Evolutionary conservation across 169 alveolate genomes (phyloP), one percentile per base, ranked within the genome.

Genomic region (Babesia bigemina): DNA sequence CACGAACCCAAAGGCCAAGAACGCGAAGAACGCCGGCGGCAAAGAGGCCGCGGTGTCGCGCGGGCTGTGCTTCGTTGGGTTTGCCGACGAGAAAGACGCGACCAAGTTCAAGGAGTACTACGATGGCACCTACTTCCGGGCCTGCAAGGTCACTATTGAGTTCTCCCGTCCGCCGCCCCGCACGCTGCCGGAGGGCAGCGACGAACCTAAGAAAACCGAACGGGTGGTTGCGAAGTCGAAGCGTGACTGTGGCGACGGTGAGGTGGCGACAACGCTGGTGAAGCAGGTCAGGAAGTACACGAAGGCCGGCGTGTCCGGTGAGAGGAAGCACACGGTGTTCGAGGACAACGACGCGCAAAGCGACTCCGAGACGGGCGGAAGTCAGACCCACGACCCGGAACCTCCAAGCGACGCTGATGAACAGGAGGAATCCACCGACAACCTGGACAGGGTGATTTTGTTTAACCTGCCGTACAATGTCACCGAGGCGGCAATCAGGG

Each of bases 391-490:
- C 2, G 12, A 16, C 8, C 22, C 28, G 2, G 66, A 50, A n/a
- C 21, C 42, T 16, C 65, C 67, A 33, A 60, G 33, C 44, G 86
- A 75, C 19, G 61, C 11, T 0, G 36, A 13, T 21, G 63, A 45
- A n/a, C 11, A n/a, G 17, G 50, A 16, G 17, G 50, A 45, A 10
- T 33, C 39, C 6, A 71, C 45, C 57, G 82, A 70, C 60, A 87
- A 61, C 52, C 70, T 87, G 55, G 90, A 88, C 42, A 88, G 97
- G 69, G 79, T 95, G 52, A 77, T 94, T 63, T 55, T 94, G 42
- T 84, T 92, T 86, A 96, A 96, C 79, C 88, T 96, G 26, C 96
- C 98, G 19, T 95, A 92, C 91, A 83, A 83, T 44, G 90, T 93
- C 47, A 91, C 95, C 45, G 97, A 95, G 63, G 96, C 91, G 33